Percentiles rank a stretch among this genome's conserved stretches.
These are phyloP conservation scores for Pichia occidentalis DNA, from an alignment of 805 yeast species.

Conservation along the genomic window DNA sequence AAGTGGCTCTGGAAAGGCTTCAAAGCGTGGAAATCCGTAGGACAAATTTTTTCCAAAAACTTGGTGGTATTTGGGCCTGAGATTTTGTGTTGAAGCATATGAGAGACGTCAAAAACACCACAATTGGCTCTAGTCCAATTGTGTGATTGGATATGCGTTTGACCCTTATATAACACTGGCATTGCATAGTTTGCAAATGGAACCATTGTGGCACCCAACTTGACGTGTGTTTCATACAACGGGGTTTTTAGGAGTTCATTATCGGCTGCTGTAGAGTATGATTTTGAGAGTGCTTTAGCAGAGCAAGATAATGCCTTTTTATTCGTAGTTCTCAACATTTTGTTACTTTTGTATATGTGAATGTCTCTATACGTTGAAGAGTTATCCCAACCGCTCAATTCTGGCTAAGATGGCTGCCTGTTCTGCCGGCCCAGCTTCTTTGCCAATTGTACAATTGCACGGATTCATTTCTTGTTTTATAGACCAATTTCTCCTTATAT, in stretches of 20 bases:
- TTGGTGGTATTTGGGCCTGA: constrained; percentile 60
- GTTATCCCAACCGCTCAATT: too few relatives aligned
- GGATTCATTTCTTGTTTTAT: too few relatives aligned
- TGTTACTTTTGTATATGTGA: too few relatives aligned
- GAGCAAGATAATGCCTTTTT: too few relatives aligned
- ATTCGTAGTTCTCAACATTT: constrained; percentile 4
- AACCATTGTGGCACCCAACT: constrained; percentile 82
- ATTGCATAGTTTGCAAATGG: constrained; percentile 94
- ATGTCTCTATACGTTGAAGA: too few relatives aligned
- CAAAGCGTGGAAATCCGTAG: constrained; percentile 66
- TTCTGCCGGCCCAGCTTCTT: too few relatives aligned
- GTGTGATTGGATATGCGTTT: constrained; percentile 87
- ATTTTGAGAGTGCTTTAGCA: constrained; percentile 3
- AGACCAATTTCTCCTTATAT: too few relatives aligned
- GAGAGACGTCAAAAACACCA: constrained; percentile 94
- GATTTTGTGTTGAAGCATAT: constrained; percentile 88
- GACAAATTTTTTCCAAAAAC: constrained; percentile 78
- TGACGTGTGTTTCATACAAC: constrained; percentile 69
- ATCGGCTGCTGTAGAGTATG: constrained; percentile 28
- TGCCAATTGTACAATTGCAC: too few relatives aligned
- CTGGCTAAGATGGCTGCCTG: too few relatives aligned
- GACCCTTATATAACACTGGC: constrained; percentile 88
- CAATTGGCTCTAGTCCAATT: constrained; percentile 85
- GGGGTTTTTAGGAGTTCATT: constrained; percentile 55
- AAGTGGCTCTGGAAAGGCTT: constrained; percentile 59